Conservation (phyloP, 495 filamentous ascomycete genomes). For the Cenococcum geophilum region DNA sequence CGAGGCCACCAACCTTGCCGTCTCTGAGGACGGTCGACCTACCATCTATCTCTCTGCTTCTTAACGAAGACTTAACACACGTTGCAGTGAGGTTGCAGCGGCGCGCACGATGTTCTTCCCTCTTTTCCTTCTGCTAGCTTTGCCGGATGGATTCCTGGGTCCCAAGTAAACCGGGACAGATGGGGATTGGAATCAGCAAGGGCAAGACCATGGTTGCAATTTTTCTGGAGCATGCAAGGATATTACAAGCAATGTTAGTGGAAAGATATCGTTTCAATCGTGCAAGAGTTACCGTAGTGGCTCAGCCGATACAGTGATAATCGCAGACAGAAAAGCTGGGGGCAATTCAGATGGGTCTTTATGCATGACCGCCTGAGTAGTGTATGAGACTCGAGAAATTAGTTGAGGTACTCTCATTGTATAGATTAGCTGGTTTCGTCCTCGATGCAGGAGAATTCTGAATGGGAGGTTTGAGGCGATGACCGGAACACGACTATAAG, state of each 20-base stretch:
- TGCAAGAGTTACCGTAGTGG: neutral
- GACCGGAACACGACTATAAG: neutral
- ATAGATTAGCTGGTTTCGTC: neutral
- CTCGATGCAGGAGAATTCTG: neutral
- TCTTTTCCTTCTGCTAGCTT: slow-evolving; percentile 31
- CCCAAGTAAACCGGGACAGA: slow-evolving; percentile 33
- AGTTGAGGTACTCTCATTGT: neutral
- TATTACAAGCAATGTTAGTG: slow-evolving; percentile 2
- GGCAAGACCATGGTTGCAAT: slow-evolving; percentile 30
- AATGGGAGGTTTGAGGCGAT: neutral
- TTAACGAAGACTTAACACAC: slow-evolving; percentile 28
- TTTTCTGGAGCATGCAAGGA: neutral
- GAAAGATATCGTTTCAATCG: neutral
- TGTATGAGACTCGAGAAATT: neutral
- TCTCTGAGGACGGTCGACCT: slow-evolving; percentile 32
- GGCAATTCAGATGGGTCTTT: neutral
- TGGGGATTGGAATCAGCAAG: slow-evolving; percentile 29
- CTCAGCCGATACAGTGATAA: neutral
- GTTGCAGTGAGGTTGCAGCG: slow-evolving; percentile 33
- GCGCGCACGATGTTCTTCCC: slow-evolving; percentile 36
- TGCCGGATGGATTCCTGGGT: slow-evolving; percentile 37
- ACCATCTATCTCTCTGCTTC: slow-evolving; percentile 32
- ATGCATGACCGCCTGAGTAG: neutral
- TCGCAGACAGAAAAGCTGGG: neutral
- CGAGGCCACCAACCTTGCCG: slow-evolving; percentile 21